Evolutionary conservation across 768 basidiomycete species (phyloP).

Genomic region (Lactifluus rugatus): DNA sequence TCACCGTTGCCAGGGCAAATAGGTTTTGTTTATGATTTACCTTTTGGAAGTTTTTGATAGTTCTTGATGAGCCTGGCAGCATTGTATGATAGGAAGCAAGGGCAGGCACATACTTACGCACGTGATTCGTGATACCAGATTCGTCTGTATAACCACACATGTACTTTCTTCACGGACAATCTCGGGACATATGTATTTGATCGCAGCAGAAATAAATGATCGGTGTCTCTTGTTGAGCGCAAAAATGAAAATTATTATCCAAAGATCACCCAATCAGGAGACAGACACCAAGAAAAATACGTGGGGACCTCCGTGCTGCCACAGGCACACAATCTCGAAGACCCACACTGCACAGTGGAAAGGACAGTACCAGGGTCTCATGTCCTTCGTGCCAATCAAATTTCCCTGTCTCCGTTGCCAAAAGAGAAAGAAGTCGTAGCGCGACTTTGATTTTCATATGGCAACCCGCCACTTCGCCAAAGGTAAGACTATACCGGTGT

Average conservation of each 20-base stretch:
- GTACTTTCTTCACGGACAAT: not conserved
- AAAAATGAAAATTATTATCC: not conserved
- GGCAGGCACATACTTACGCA: not conserved
- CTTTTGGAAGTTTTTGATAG: not conserved
- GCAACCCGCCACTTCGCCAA: conserved; percentile 63
- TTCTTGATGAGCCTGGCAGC: too few relatives aligned
- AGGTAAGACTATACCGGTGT: conserved; percentile 45
- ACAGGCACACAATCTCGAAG: too few relatives aligned
- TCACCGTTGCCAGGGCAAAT: not conserved
- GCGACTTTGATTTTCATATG: conserved; percentile 25
- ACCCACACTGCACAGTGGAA: not conserved
- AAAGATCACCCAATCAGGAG: not conserved
- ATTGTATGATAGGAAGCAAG: not conserved
- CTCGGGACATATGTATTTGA: not conserved
- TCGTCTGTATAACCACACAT: not conserved
- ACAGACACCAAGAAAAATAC: not conserved
- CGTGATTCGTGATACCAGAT: not conserved
- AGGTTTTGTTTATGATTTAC: not conserved
- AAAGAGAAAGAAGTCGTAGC: not conserved
- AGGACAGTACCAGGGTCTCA: not conserved
- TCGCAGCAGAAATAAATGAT: not conserved
- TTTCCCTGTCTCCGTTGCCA: not conserved
- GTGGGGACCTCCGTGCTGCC: not conserved
- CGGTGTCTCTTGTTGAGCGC: not conserved
- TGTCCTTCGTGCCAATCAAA: not conserved